A percentile compares a stretch with the other conserved stretches of the same genome.
phyloP scores from a whole-genome alignment of 495 filamentous ascomycete species.

The Talaromyces proteolyticus region DNA sequence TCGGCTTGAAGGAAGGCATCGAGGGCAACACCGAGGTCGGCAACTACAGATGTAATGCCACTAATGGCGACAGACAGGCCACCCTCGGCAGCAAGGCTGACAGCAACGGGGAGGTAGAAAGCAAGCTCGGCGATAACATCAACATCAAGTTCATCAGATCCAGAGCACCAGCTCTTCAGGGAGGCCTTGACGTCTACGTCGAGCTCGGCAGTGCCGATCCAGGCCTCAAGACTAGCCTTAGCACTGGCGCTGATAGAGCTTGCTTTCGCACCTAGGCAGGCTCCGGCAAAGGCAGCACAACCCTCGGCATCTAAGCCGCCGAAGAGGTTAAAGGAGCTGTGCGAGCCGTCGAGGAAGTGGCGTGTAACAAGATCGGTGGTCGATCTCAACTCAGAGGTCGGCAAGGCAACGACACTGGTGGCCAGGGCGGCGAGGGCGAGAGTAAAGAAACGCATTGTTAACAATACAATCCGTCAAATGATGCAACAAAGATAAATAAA shows the following conservation, averaged over 20 bases:
- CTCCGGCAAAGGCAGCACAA: constrained; percentile 33
- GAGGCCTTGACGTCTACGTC: constrained; percentile 20
- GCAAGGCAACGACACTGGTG: constrained; percentile 14
- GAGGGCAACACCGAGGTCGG: constrained; percentile 26
- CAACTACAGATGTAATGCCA: constrained; percentile 27
- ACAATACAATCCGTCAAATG: constrained; percentile 11
- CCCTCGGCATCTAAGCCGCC: constrained; percentile 27
- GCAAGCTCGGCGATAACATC: constrained; percentile 25
- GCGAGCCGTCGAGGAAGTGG: not conserved
- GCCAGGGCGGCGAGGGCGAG: constrained; percentile 5
- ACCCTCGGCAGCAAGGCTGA: constrained; percentile 31
- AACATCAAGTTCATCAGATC: constrained; percentile 17
- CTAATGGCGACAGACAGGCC: constrained; percentile 33
- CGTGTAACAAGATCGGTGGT: not conserved
- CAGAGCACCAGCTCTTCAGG: constrained; percentile 26
- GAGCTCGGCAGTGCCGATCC: constrained; percentile 24
- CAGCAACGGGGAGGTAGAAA: constrained; percentile 30
- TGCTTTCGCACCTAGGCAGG: constrained; percentile 33
- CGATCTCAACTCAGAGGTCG: not conserved
- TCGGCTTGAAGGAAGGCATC: constrained; percentile 23
- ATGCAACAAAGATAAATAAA: constrained; percentile 4
- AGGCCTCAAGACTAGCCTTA: constrained; percentile 26
- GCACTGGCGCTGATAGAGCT: constrained; percentile 21
- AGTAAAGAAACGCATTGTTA: constrained; percentile 6
- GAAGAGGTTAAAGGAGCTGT: constrained; percentile 20